A percentile compares a stretch with the other conserved stretches of the same genome.
These are phyloP conservation scores for Talaromyces sp. DNA, from an alignment of 2,329 filamentous ascomycete genomes.

Conservation along the genomic window DNA sequence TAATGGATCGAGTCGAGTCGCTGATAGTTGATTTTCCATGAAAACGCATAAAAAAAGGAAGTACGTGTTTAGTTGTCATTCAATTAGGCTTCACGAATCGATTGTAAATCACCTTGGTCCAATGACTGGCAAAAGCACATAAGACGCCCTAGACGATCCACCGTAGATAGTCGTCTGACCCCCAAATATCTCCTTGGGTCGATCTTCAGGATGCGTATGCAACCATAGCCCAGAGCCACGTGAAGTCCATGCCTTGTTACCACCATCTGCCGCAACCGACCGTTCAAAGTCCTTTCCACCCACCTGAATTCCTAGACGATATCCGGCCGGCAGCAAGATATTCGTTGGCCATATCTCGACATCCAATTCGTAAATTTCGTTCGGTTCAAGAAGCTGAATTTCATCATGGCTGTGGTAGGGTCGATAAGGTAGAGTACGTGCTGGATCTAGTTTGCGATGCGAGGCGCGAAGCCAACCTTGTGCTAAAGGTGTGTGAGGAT, in stretches of 20 bases:
- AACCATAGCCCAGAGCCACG: background rate
- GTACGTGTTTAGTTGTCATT: too few species aligned
- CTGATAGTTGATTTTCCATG: too few species aligned
- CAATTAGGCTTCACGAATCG: too few species aligned
- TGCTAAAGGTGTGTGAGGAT: conserved; percentile 2
- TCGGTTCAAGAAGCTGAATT: background rate
- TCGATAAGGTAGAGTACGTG: conserved; percentile 7
- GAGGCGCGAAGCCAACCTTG: conserved; percentile 14
- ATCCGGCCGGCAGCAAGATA: background rate
- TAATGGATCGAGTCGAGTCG: too few species aligned
- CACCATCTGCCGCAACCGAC: background rate
- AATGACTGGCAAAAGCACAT: conserved; percentile 1
- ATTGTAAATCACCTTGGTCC: background rate
- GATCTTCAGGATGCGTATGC: conserved; percentile 3
- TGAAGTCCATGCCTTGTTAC: background rate
- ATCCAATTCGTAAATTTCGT: conserved; percentile 2
- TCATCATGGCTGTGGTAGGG: conserved; percentile 13
- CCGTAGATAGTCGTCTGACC: background rate
- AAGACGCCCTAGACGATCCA: background rate
- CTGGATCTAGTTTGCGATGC: conserved; percentile 7
- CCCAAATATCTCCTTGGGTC: background rate
- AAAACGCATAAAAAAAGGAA: too few species aligned
- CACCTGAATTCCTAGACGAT: background rate
- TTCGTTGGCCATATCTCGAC: conserved; percentile 1
- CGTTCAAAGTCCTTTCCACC: conserved; percentile 7